These are phyloP conservation scores for Tuber indicum DNA, from an alignment of 495 filamentous ascomycete genomes.

Conservation along the genomic window DNA sequence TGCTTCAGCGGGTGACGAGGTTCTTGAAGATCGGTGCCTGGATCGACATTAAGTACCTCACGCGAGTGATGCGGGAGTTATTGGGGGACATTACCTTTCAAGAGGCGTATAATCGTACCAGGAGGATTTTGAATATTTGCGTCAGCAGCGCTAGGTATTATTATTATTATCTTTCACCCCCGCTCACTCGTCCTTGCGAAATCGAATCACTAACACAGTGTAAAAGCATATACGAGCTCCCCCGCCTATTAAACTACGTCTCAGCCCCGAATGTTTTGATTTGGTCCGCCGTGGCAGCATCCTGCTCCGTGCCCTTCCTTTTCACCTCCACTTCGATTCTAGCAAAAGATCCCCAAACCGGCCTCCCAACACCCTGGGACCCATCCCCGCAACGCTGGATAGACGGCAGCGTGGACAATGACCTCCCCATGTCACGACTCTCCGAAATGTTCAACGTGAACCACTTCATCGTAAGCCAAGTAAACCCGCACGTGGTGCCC, in stretches of 20 bases:
- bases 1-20: conserved; percentile 63
- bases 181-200: background rate
- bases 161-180: background rate
- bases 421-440: conserved; percentile 83
- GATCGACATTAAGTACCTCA: conserved; percentile 74
- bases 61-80: conserved; percentile 67
- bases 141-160: conserved; percentile 61
- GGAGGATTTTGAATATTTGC: conserved; percentile 84
- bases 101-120: conserved; percentile 88
- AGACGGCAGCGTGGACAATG: conserved; percentile 89
- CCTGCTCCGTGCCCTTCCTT: conserved; percentile 85
- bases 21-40: conserved; percentile 75
- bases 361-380: conserved; percentile 73
- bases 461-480: conserved; percentile 94
- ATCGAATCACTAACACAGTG: background rate
- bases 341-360: conserved; percentile 78
- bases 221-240: conserved; percentile 77
- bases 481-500: conserved; percentile 88
- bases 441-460: conserved; percentile 98
- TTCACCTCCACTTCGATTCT: conserved; percentile 69
- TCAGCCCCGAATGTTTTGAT: conserved; percentile 91
- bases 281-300: conserved; percentile 92
- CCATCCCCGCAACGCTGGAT: conserved; percentile 77
- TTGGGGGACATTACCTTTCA: conserved; percentile 89
- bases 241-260: conserved; percentile 81